phyloP scores from a whole-genome alignment of 305 asterid genomes.

The Euphrasia arctica region DNA sequence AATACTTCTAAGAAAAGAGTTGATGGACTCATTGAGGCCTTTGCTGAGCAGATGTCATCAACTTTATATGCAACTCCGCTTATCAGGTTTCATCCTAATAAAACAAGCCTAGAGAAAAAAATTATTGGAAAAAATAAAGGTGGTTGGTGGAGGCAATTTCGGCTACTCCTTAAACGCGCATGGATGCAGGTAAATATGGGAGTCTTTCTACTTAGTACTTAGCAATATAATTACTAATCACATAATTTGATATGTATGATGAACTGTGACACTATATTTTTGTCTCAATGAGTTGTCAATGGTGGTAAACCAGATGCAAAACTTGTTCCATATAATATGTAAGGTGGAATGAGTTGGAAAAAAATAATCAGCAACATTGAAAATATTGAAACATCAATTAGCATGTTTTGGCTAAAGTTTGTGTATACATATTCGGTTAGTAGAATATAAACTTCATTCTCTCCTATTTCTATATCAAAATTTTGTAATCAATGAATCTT shows the following conservation, averaged over 20 bases:
- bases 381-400: too few species aligned
- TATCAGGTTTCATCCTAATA: constrained; percentile 34
- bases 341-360: too few species aligned
- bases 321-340: too few species aligned
- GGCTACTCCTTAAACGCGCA: constrained; percentile 86
- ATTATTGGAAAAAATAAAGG: constrained; percentile 48
- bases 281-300: background rate
- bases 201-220: background rate
- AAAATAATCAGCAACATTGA: too few species aligned
- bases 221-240: background rate
- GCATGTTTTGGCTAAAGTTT: too few species aligned
- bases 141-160: constrained; percentile 91
- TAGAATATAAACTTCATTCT: too few species aligned
- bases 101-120: constrained; percentile 39
- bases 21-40: constrained; percentile 78
- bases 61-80: constrained; percentile 66
- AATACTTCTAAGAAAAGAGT: constrained; percentile 76
- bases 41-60: constrained; percentile 60
- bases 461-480: too few species aligned
- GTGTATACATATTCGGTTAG: too few species aligned
- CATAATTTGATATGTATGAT: constrained; percentile 9
- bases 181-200: constrained; percentile 86
- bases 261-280: constrained; percentile 11
- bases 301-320: too few species aligned
- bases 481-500: constrained; percentile 14